Base-by-base conservation (phyloP, 108 stramenopile species). In the Seminavis robusta region DNA sequence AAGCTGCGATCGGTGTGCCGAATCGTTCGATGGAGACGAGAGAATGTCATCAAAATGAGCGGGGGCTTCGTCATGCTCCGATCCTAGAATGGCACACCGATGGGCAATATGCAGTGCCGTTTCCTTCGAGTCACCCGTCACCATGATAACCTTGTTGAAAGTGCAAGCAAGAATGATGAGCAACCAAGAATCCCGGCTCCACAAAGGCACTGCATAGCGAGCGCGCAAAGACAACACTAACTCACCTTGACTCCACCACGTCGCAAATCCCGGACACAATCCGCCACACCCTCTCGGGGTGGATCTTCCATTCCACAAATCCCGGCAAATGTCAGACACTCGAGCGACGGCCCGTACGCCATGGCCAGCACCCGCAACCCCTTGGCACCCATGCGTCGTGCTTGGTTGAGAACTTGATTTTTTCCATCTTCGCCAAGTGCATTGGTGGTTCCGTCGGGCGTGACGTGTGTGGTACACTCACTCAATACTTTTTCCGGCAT, bases 61-160 rank as follows among this genome's bases (percentile, higher is more conserved):
- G 37, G 27, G 32, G 17, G 50, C 15, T 38, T 54, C 56, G 15
- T 25, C 40, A 2, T 67, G 52, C 3, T 34, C 6, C 25, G 26
- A 20, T 50, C 80, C 79, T 20, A 93, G 39, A 47, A 97, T 94
- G 0, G 94, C 95, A 56, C 94, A 84, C 47, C 90, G 59, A 23
- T 70, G 54, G 0, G 94, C 97, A 49, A 99, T 94, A 0, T 96
- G 94, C 21, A 96, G 43, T 1, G 97, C 98, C 11, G 98, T 99
- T 49, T 92, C 94, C 43, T 95, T 83, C 11, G 88, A 74, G 69
- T 99, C 98, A 15, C 98, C 98, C 0, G 98, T 99, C 27, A 99
- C 90, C 97, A 99, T 99, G 51, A 94, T 74, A 16, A 95, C 90
- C n/a, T n/a, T n/a, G n/a, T n/a, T n/a, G n/a, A n/a, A n/a, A n/a